phyloP scores from a whole-genome alignment of 2,329 filamentous ascomycete species.

The Hirsutella minnesotensis region DNA sequence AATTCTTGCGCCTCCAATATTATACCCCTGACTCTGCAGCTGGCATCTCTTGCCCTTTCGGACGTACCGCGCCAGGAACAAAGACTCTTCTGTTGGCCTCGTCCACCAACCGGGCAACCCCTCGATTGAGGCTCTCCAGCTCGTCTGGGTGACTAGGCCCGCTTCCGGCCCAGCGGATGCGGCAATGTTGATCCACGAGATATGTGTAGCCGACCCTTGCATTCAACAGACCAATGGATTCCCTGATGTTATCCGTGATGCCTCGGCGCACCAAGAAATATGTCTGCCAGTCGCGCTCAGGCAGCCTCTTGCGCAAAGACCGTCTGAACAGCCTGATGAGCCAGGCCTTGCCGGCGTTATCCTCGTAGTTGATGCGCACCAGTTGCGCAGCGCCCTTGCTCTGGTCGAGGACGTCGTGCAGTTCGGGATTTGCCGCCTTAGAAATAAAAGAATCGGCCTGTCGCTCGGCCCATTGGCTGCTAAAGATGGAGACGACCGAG shows the following conservation, averaged over 20 bases:
- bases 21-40: constrained; percentile 3
- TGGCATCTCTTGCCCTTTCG: constrained; percentile 9
- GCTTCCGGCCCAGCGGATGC: constrained; percentile 89
- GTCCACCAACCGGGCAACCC: constrained; percentile 48
- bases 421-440: constrained; percentile 52
- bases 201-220: constrained; percentile 91
- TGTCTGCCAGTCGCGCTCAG: constrained; percentile 40
- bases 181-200: constrained; percentile 74
- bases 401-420: constrained; percentile 48
- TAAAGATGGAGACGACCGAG: constrained; percentile 71
- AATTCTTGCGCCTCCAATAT: background rate
- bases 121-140: constrained; percentile 52
- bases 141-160: constrained; percentile 55
- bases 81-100: constrained; percentile 38
- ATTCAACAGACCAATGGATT: constrained; percentile 64
- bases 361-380: constrained; percentile 81
- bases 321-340: constrained; percentile 45
- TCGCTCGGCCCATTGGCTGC: constrained; percentile 71
- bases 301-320: constrained; percentile 36
- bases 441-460: constrained; percentile 66
- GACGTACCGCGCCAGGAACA: background rate
- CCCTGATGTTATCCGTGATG: constrained; percentile 47
- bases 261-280: constrained; percentile 52
- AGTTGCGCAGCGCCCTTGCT: constrained; percentile 51
- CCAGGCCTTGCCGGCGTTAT: constrained; percentile 57